phyloP scores from a whole-genome alignment of 2,329 filamentous ascomycete genomes.

The Colletotrichum gigasporum region DNA sequence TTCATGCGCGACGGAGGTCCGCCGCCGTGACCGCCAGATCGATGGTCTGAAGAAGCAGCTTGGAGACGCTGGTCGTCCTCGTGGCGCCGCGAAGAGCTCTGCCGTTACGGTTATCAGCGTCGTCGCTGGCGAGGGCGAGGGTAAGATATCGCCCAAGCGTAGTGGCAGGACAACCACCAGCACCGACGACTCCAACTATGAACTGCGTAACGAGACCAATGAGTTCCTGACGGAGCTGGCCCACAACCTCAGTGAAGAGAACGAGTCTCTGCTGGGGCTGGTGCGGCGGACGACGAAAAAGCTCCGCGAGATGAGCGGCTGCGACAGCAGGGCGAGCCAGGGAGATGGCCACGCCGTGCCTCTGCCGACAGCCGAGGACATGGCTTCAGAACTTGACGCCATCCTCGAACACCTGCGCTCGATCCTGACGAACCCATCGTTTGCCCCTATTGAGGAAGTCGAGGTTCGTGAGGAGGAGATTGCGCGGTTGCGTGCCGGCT shows the following conservation, averaged over 20 bases:
- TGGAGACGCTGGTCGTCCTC: constrained; percentile 72
- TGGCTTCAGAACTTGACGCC: constrained; percentile 78
- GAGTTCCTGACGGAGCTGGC: constrained; percentile 89
- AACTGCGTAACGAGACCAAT: constrained; percentile 86
- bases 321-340: constrained; percentile 42
- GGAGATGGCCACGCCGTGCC: constrained; percentile 40
- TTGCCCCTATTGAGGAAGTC: constrained; percentile 94
- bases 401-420: constrained; percentile 84
- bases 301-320: constrained; percentile 75
- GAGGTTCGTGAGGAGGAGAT: constrained; percentile 94
- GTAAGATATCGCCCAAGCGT: constrained; percentile 48
- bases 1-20: constrained; percentile 89
- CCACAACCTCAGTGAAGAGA: constrained; percentile 88
- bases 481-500: constrained; percentile 79
- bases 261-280: constrained; percentile 80
- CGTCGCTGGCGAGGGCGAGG: constrained; percentile 61
- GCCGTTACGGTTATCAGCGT: constrained; percentile 67
- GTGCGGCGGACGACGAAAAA: constrained; percentile 77
- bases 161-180: constrained; percentile 36
- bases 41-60: constrained; percentile 90
- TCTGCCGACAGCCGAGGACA: constrained; percentile 63
- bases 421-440: constrained; percentile 93
- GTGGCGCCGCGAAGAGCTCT: constrained; percentile 63
- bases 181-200: constrained; percentile 66
- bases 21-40: constrained; percentile 89